Percentiles rank a stretch among this genome's conserved stretches.
Evolutionary conservation across 768 basidiomycete species (phyloP).

Genomic region (Arthromyces matolae): DNA sequence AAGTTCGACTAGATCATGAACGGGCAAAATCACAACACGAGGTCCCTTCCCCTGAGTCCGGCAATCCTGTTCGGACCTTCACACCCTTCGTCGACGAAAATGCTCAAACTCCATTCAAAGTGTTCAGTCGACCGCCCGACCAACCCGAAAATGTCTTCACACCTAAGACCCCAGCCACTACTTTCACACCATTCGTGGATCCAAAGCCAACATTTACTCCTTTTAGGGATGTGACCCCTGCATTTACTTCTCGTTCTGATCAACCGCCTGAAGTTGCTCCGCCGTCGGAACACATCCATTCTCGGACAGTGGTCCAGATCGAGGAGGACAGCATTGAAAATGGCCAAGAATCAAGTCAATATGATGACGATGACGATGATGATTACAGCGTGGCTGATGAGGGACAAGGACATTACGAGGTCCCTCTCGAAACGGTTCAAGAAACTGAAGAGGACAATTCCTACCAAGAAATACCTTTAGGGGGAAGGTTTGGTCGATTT

Average conservation of each 20-base stretch:
- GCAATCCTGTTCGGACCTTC: slow-evolving; percentile 27
- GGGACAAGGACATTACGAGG: slow-evolving; percentile 32
- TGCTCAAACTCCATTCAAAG: slow-evolving; percentile 52
- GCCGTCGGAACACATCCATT: slow-evolving; percentile 7
- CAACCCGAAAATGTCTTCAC: slow-evolving; percentile 43
- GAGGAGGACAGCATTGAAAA: slow-evolving; percentile 29
- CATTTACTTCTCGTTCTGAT: slow-evolving; percentile 37
- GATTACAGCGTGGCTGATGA: slow-evolving; percentile 21
- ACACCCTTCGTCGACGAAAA: slow-evolving; percentile 41
- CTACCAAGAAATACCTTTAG: slow-evolving; percentile 52
- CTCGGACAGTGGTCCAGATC: slow-evolving; percentile 20
- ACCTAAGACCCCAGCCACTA: slow-evolving; percentile 37
- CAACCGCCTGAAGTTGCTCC: slow-evolving; percentile 7
- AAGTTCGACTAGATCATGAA: slow-evolving; percentile 35
- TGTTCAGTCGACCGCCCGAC: slow-evolving; percentile 72
- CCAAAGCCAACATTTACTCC: slow-evolving; percentile 37
- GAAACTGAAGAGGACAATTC: slow-evolving; percentile 39
- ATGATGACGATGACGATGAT: slow-evolving; percentile 29
- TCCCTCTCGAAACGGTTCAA: slow-evolving; percentile 24
- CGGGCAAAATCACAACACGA: slow-evolving; percentile 43
- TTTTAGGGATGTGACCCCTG: slow-evolving; percentile 32
- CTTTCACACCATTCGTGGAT: slow-evolving; percentile 39
- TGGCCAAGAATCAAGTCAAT: slow-evolving; percentile 28
- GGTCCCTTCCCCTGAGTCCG: slow-evolving; percentile 17
- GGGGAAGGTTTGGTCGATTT: slow-evolving; percentile 77